Base-by-base conservation (phyloP, 768 basidiomycete species). In the Kwoniella shandongensis region DNA sequence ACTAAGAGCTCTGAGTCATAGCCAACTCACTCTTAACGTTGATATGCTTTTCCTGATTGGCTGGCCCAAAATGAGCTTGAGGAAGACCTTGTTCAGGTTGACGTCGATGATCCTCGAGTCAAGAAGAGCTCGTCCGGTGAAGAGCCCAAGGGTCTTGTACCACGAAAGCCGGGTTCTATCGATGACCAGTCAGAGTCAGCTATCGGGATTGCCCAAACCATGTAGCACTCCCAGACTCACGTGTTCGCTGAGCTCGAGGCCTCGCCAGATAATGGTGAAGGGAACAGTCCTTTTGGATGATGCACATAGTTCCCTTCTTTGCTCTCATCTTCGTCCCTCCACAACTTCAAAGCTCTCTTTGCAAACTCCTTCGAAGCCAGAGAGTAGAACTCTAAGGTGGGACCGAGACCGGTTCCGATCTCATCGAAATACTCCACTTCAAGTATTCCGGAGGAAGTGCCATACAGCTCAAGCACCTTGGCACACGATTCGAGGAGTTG, bases 401-500 rank as follows among this genome's bases (percentile, higher is more conserved):
- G 96, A 2, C 96, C 96, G 11, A 99, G 80, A 18, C 96, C 96
- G 7, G 94, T 98, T 18, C 96, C 96, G 45, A 97, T 93, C 80
- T 99, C 96, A 71, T 96, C 91, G 70, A 97, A 97, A 79, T 97
- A 98, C 79, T 99, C 93, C 48, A 98, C 91, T 75, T 99, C 96
- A 39, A 99, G 83, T 20, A 97, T 85, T 0, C 91, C 91, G 3
- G 88, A 89, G 1, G 90, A 91, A 0, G 90, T 89, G 1, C 96
- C 96, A 67, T 97, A 99, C 10, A 80, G 67, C 47, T 98, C 83
- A 72, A 99, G 90, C 8, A 93, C 90, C 77, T 97, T 97, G 70
- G 93, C 86, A 0, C 91, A 92, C 18, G 92, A 94, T 75, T 98
- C 94, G 20, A 99, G 82, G 26, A 98, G 86, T 69, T 94, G 89